Evolutionary conservation across 306 rosid species (phyloP).

Genomic region (Lathyrus sativus): DNA sequence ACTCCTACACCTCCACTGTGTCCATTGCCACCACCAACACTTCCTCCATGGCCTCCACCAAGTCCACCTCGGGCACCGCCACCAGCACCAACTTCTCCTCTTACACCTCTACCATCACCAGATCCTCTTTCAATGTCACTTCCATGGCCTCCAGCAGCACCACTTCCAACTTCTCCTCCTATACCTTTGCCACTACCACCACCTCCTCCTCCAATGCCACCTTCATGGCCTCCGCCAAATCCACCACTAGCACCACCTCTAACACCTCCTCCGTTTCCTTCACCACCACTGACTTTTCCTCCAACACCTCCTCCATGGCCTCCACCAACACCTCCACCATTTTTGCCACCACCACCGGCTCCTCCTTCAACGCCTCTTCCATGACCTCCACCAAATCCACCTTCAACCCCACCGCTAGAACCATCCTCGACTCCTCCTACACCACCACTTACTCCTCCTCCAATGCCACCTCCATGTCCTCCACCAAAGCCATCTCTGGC

Average conservation of each 20-base stretch:
- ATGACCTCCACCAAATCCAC: conserved; percentile 22
- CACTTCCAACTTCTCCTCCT: background rate
- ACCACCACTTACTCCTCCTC: background rate
- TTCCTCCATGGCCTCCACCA: background rate
- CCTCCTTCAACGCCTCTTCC: background rate
- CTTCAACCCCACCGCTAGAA: background rate
- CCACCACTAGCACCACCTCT: conserved; percentile 13
- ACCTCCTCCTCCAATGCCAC: background rate
- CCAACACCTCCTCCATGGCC: background rate
- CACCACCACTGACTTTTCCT: too few relatives aligned
- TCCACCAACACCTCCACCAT: conserved; percentile 29
- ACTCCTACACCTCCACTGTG: background rate
- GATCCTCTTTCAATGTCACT: background rate
- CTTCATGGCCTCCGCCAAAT: background rate
- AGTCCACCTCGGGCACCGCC: background rate
- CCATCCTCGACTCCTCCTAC: background rate
- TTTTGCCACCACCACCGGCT: background rate
- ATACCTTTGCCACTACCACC: background rate
- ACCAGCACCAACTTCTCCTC: background rate
- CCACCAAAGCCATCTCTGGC: background rate
- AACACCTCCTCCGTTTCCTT: background rate
- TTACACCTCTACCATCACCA: background rate
- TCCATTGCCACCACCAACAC: background rate
- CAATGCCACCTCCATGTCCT: background rate
- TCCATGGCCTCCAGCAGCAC: conserved; percentile 22